Evolutionary conservation across 352 stramenopile genomes (phyloP).

Genomic region (Pythium folliculosum): DNA sequence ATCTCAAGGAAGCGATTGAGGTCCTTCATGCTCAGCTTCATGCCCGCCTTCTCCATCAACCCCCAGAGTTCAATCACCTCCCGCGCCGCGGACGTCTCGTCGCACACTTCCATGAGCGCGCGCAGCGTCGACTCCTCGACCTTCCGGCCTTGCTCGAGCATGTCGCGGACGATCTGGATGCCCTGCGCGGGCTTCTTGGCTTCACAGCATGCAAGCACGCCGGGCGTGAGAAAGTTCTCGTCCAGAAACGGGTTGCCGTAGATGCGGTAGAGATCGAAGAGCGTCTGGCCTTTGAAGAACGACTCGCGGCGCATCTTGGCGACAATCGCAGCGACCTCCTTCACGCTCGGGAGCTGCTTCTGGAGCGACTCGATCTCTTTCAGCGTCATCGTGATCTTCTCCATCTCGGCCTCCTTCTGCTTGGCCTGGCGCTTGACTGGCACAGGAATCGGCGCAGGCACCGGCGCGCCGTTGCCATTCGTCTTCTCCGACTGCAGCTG

Average conservation of each 20-base stretch:
- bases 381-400: slow-evolving; percentile 76
- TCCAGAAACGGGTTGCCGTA: slow-evolving; percentile 85
- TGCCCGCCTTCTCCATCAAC: slow-evolving; percentile 64
- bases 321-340: slow-evolving; percentile 63
- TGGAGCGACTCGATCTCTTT: slow-evolving; percentile 74
- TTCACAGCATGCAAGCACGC: slow-evolving; percentile 78
- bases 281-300: slow-evolving; percentile 71
- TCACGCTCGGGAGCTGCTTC: slow-evolving; percentile 69
- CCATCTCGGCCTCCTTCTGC: slow-evolving; percentile 37
- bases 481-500: slow-evolving; percentile 7
- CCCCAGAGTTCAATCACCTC: slow-evolving; percentile 73
- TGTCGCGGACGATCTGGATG: slow-evolving; percentile 81
- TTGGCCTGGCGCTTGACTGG: slow-evolving; percentile 5
- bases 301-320: slow-evolving; percentile 64
- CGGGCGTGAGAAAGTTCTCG: slow-evolving; percentile 78
- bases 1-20: slow-evolving; percentile 76
- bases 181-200: slow-evolving; percentile 71
- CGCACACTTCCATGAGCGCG: slow-evolving; percentile 70
- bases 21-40: slow-evolving; percentile 56
- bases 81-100: slow-evolving; percentile 60
- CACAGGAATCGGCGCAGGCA: background rate
- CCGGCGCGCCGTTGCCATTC: slow-evolving; percentile 1
- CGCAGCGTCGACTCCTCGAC: slow-evolving; percentile 74
- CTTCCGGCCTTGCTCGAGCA: slow-evolving; percentile 84
- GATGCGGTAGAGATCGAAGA: slow-evolving; percentile 87